phyloP scores from a whole-genome alignment of 768 basidiomycete genomes.

The Pleurotus tuber-regium region DNA sequence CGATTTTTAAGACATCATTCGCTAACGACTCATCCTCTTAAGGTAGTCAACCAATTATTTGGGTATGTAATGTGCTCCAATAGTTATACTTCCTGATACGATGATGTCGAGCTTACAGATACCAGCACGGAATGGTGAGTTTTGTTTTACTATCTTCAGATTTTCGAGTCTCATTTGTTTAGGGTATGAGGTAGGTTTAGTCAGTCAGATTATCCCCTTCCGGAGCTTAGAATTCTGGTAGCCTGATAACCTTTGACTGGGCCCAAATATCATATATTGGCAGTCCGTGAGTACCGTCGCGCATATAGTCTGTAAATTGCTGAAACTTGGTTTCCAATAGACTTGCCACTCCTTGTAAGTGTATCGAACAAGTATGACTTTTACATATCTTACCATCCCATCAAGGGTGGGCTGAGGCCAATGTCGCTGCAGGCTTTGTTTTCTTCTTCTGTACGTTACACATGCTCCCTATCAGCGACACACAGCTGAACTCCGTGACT shows the following conservation, averaged over 20 bases:
- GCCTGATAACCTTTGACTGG: constrained; percentile 82
- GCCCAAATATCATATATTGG: constrained; percentile 63
- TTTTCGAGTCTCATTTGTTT: too few species aligned
- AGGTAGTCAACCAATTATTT: constrained; percentile 69
- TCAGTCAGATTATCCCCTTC: neutral
- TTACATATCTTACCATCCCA: neutral
- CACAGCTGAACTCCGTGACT: neutral
- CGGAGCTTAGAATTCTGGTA: constrained; percentile 50
- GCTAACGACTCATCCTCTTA: constrained; percentile 13
- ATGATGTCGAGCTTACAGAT: constrained; percentile 3
- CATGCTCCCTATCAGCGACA: neutral
- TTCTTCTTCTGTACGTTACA: constrained; percentile 59
- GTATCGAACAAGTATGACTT: neutral
- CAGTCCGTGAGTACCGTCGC: constrained; percentile 38
- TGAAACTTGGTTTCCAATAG: neutral
- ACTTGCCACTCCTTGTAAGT: constrained; percentile 60
- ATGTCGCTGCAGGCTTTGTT: constrained; percentile 59
- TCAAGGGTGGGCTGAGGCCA: constrained; percentile 74
- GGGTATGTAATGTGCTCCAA: constrained; percentile 57
- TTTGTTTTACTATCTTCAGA: neutral
- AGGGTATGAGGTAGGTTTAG: constrained; percentile 13
- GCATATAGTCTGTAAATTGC: neutral
- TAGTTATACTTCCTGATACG: neutral
- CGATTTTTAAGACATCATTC: neutral
- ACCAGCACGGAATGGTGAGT: constrained; percentile 18